Conservation (phyloP, 768 basidiomycete genomes). For the Arthromyces matolae region DNA sequence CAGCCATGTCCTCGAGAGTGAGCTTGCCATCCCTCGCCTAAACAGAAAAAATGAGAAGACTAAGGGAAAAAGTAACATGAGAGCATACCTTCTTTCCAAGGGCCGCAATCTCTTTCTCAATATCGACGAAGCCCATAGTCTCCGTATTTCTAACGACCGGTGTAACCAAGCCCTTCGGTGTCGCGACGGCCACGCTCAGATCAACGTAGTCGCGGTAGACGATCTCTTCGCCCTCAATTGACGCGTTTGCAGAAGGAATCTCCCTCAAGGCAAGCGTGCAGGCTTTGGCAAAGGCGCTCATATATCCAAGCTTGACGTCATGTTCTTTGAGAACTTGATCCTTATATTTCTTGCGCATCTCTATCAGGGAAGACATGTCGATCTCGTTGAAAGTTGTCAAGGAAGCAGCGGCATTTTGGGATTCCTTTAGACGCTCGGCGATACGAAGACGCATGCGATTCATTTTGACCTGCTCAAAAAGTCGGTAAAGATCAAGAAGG, state of each 20-base stretch:
- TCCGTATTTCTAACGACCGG: constrained; percentile 94
- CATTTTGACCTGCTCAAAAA: constrained; percentile 83
- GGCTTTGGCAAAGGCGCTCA: constrained; percentile 94
- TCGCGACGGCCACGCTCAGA: constrained; percentile 92
- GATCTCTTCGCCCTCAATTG: constrained; percentile 91
- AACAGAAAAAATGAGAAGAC: neutral
- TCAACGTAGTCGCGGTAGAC: constrained; percentile 93
- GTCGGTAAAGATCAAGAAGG: neutral
- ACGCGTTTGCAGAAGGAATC: constrained; percentile 91
- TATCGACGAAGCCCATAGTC: constrained; percentile 78
- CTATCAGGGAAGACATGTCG: constrained; percentile 95
- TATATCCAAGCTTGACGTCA: constrained; percentile 96
- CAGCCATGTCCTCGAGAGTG: constrained; percentile 96
- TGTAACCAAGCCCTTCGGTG: constrained; percentile 95
- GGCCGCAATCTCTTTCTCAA: constrained; percentile 89
- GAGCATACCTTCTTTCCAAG: constrained; percentile 79
- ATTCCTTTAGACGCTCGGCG: constrained; percentile 95
- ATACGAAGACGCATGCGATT: constrained; percentile 97
- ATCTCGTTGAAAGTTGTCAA: constrained; percentile 99
- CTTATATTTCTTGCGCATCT: constrained; percentile 92
- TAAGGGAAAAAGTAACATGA: neutral
- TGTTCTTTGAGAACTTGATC: constrained; percentile 85
- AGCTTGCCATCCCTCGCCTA: constrained; percentile 90
- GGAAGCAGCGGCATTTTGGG: constrained; percentile 94
- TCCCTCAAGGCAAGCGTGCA: constrained; percentile 81